Conservation (phyloP, 2,329 filamentous ascomycete genomes). For the Coniella vitis region DNA sequence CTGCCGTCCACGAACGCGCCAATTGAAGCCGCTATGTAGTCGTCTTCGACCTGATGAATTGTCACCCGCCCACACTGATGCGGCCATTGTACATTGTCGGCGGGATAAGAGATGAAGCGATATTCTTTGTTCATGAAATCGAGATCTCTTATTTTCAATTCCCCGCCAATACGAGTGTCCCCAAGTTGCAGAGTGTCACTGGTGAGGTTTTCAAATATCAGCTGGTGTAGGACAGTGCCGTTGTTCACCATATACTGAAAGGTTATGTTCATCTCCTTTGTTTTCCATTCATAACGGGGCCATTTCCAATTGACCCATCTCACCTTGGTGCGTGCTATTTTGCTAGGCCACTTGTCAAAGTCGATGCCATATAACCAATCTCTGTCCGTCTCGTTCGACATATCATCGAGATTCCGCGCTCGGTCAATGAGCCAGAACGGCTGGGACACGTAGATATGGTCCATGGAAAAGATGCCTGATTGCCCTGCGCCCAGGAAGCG, state of each 20-base stretch:
- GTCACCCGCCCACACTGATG: neutral
- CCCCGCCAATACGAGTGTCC: neutral
- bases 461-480: neutral
- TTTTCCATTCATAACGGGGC: neutral
- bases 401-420: neutral
- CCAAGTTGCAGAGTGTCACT: neutral
- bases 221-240: slow-evolving; percentile 1
- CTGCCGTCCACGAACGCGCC: neutral
- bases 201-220: neutral
- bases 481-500: neutral
- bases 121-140: neutral
- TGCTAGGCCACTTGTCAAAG: neutral
- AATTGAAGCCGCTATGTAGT: neutral
- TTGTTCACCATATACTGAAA: slow-evolving; percentile 1
- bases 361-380: neutral
- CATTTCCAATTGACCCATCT: neutral
- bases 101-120: neutral
- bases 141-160: neutral
- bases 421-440: neutral
- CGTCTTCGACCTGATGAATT: neutral
- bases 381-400: neutral
- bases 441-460: neutral
- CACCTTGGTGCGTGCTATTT: neutral
- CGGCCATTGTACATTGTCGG: neutral
- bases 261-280: neutral